These are phyloP conservation scores for Phyllostachys edulis DNA, from an alignment of 176 grass and related monocot species.

Conservation along the genomic window DNA sequence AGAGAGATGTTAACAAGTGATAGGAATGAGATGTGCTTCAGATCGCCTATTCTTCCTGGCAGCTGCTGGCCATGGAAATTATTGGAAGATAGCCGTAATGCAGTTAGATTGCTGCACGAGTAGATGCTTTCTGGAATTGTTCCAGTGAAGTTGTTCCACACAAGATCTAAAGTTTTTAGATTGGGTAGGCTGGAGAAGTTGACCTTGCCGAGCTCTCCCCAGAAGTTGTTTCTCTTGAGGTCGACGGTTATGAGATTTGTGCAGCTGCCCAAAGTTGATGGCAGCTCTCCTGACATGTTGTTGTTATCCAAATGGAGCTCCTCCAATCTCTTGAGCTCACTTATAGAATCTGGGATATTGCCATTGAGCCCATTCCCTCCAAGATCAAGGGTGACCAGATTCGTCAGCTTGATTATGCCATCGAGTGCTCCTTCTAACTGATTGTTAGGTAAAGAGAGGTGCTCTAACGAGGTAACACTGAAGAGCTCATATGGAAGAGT, in stretches of 20 bases:
- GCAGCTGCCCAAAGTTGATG: conserved; percentile 35
- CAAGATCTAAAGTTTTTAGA: conserved; percentile 38
- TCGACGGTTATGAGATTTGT: conserved; percentile 28
- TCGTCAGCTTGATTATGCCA: conserved; percentile 26
- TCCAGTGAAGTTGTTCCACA: conserved; percentile 34
- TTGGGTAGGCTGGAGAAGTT: conserved; percentile 43
- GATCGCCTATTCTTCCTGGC: conserved; percentile 23
- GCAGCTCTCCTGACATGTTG: conserved; percentile 36
- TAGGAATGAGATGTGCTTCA: conserved; percentile 37
- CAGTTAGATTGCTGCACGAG: conserved; percentile 38
- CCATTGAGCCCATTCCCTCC: conserved; percentile 15
- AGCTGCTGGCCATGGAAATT: conserved; percentile 4
- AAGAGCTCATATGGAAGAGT: conserved; percentile 35
- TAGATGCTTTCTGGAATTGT: conserved; percentile 54
- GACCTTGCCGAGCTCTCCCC: conserved; percentile 33
- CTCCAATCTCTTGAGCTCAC: conserved; percentile 28
- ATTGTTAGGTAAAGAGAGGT: conserved; percentile 39
- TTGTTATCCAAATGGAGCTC: conserved; percentile 34
- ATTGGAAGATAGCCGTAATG: conserved; percentile 19
- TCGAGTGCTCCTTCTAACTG: background rate
- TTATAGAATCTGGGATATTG: conserved; percentile 36
- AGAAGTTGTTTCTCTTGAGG: conserved; percentile 42
- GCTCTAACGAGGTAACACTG: conserved; percentile 4
- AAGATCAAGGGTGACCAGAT: conserved; percentile 40
- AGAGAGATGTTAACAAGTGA: conserved; percentile 29